Evolutionary conservation across 2,329 filamentous ascomycete species (phyloP).

Genomic region (Aspergillus sp.): DNA sequence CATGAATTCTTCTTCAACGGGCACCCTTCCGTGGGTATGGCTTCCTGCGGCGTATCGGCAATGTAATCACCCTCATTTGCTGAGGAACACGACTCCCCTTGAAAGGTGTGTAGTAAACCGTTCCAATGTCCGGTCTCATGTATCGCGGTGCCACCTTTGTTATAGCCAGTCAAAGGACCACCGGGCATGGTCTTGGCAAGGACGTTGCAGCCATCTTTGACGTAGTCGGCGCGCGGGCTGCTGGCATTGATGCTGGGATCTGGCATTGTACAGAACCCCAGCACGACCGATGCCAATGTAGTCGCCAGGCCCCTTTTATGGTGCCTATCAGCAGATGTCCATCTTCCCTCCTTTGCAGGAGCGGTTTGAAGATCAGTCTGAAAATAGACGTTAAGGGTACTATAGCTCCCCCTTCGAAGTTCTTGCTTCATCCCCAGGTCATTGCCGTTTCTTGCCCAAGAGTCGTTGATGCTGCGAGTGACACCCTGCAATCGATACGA

Average conservation of each 20-base stretch:
- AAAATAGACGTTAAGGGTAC: constrained; percentile 52
- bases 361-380: constrained; percentile 43
- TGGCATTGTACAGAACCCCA: constrained; percentile 49
- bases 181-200: constrained; percentile 51
- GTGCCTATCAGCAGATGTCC: constrained; percentile 19
- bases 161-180: constrained; percentile 43
- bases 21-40: constrained; percentile 53
- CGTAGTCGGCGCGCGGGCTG: constrained; percentile 35
- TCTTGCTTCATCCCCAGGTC: constrained; percentile 46
- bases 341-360: constrained; percentile 14
- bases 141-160: constrained; percentile 38
- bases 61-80: constrained; percentile 36
- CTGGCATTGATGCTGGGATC: constrained; percentile 32
- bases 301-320: constrained; percentile 6
- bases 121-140: constrained; percentile 44
- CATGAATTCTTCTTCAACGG: constrained; percentile 46
- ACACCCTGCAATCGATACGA: constrained; percentile 43
- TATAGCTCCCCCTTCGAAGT: constrained; percentile 48
- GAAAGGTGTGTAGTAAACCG: constrained; percentile 39
- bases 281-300: constrained; percentile 27
- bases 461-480: constrained; percentile 46
- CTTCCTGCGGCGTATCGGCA: constrained; percentile 38
- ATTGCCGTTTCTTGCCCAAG: constrained; percentile 45
- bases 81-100: constrained; percentile 29
- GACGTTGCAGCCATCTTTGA: constrained; percentile 50